Conservation (phyloP, 148 eudicot species). For the Heliamphora exappendiculata region DNA sequence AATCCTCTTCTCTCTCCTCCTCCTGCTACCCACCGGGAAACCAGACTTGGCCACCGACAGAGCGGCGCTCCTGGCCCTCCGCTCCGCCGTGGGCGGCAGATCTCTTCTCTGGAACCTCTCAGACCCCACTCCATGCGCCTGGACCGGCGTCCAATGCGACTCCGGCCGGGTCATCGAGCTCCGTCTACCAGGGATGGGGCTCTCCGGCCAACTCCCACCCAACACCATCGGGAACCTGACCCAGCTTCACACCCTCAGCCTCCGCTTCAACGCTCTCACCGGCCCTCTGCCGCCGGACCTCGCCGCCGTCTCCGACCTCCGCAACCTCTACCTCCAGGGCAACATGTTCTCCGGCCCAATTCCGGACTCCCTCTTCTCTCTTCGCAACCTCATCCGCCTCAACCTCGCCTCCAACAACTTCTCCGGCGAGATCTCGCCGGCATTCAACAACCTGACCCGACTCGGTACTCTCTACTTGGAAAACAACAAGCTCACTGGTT, state of each 20-base stretch:
- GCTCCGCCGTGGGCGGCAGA: constrained; percentile 49
- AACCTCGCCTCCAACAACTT: constrained; percentile 41
- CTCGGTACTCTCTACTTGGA: constrained; percentile 44
- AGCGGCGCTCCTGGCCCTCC: constrained; percentile 38
- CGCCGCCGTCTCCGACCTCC: constrained; percentile 23
- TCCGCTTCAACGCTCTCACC: constrained; percentile 31
- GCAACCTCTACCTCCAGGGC: constrained; percentile 42
- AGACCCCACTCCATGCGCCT: constrained; percentile 35
- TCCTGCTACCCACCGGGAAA: constrained; percentile 10
- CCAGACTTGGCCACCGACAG: constrained; percentile 35
- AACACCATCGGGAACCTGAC: constrained; percentile 25
- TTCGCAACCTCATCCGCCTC: constrained; percentile 31
- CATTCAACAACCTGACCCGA: constrained; percentile 34
- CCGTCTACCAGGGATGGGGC: constrained; percentile 44
- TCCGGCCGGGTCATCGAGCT: constrained; percentile 36
- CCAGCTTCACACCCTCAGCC: constrained; percentile 32
- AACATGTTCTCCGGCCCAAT: constrained; percentile 47
- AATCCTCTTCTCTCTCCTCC: constrained; percentile 14
- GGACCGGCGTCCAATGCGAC: constrained; percentile 52
- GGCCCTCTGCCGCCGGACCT: constrained; percentile 27
- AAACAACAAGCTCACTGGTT: constrained; percentile 41
- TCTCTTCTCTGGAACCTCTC: constrained; percentile 37
- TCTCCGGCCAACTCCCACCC: constrained; percentile 27
- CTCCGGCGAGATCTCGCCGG: constrained; percentile 39
- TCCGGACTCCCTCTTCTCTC: constrained; percentile 28